Base-by-base conservation (phyloP, 805 yeast species). In the Wickerhamomyces bovis region DNA sequence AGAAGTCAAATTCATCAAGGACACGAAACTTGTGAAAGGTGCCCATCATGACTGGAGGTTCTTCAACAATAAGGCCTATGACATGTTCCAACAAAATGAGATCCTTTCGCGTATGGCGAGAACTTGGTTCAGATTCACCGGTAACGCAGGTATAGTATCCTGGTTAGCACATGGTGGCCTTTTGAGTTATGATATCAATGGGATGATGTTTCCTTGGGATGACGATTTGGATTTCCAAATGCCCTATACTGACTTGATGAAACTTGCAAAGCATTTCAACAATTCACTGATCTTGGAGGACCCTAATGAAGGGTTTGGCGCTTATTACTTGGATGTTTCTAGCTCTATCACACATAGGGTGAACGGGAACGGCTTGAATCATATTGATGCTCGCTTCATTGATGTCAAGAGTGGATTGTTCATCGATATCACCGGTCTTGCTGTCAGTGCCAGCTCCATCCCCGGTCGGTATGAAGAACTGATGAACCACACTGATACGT, bases 371-470 rank as follows among this genome's bases (percentile, higher is more conserved):
- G 85, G 84, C 1, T 56, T 63, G 21, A 82, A 83, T 58, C 79
- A 80, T 54, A 83, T 84, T 40, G 88, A 83, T 64, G 90, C 86
- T 0, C 66, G 94, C 44, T 81, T 84, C 56, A 78, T 85, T 46
- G 90, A 84, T 60, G 67, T 80, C 12, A 85, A 81, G 53, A 73
- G 81, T 7, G 94, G 92, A 0, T 62, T 81, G 45, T 85, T 79
- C 56, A 80, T 85, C 45, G 94, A 85, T 61, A 78, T 85, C 26
- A 85, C 94, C 0, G 90, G 81, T 6, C 23, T 58, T 28, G 50
- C 48, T 12, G 53, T 55, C 2, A 44, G 56, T 3, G 42, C 61
- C 2, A 31, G 41, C 6, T 21, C 49, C 4, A 26, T 53, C 2
- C 55, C 58, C 9, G 22, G 6, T 3, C 47, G 53, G 36, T 54